These are phyloP conservation scores for Alnus rubra DNA, from an alignment of 306 rosid species.

Conservation along the genomic window DNA sequence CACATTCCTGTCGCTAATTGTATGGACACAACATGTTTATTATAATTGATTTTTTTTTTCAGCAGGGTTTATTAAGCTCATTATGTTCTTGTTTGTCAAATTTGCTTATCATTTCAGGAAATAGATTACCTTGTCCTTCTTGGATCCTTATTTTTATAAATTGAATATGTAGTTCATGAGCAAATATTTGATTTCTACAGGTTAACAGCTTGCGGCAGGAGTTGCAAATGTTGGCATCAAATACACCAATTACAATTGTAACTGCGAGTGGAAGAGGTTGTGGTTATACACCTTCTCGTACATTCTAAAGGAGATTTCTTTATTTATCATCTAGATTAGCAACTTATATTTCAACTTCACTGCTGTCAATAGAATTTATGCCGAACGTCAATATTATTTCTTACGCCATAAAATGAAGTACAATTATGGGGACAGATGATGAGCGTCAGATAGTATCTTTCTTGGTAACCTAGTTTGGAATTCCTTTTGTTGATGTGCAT, in stretches of 20 bases:
- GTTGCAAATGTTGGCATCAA: constrained; percentile 54
- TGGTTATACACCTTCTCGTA: constrained; percentile 24
- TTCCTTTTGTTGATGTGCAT: background rate
- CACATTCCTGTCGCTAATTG: background rate
- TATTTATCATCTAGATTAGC: background rate
- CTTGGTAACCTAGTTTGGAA: background rate
- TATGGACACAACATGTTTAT: background rate
- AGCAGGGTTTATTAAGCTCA: background rate
- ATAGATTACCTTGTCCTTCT: background rate
- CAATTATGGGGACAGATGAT: background rate
- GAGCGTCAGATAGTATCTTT: background rate
- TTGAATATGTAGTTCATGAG: constrained; percentile 16
- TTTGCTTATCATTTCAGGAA: background rate
- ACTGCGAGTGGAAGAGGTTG: constrained; percentile 66
- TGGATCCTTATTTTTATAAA: constrained; percentile 1
- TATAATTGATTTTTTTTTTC: background rate
- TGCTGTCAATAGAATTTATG: background rate
- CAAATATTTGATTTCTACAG: constrained; percentile 43
- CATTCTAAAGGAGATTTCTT: constrained; percentile 4
- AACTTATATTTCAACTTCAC: background rate
- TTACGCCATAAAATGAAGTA: background rate
- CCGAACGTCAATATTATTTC: background rate
- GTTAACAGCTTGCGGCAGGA: constrained; percentile 73
- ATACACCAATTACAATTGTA: constrained; percentile 61
- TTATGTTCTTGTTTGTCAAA: background rate